Evolutionary conservation across 148 eudicot species (phyloP), one percentile per base, ranked within the genome.

Genomic region (Rhododendron mucronatum): DNA sequence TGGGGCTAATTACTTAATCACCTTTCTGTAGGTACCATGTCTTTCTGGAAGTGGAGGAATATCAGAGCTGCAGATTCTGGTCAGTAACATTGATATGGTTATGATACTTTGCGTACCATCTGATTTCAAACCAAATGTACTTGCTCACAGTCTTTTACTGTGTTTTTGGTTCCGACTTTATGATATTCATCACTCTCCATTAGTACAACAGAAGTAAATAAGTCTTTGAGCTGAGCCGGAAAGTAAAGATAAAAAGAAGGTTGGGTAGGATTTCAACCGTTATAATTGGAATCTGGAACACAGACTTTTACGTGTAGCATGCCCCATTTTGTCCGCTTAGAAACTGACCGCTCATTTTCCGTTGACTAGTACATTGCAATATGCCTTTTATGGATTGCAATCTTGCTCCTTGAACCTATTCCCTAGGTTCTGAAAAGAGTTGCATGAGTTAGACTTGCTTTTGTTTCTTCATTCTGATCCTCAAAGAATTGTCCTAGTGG

Each of bases 391-490:
- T 82, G 71, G 61, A 65, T 65, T 45, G 84, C 48, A 55, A 82
- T 37, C 83, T 30, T 80, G 63, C 63, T 80, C 44, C 59, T 48
- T n/a, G 57, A 47, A 79, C 82, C 82, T 33, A 80, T 11, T 41
- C 77, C 57, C 26, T 71, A 53, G 85, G 55, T 28, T 71, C 45
- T 33, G 14, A 48, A 71, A 59, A 83, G 76, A 69, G 41, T 50
- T 48, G 47, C 78, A 48, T 48, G 45, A 84, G 65, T 50, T 73
- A 69, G 28, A 48, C 44, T 30, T 84, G 85, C 77, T 83, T 83
- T 65, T 39, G 73, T 61, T 65, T 83, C 85, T 23, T 39, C 9
- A 23, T 83, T 83, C 85, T 83, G 35, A 63, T 83, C 85, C 69
- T 39, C 30, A 59, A 39, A 57, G 41, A 39, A 11, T 61, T 57